These are phyloP conservation scores for Camellia granthamiana DNA, from an alignment of 148 eudicot species.

Conservation along the genomic window DNA sequence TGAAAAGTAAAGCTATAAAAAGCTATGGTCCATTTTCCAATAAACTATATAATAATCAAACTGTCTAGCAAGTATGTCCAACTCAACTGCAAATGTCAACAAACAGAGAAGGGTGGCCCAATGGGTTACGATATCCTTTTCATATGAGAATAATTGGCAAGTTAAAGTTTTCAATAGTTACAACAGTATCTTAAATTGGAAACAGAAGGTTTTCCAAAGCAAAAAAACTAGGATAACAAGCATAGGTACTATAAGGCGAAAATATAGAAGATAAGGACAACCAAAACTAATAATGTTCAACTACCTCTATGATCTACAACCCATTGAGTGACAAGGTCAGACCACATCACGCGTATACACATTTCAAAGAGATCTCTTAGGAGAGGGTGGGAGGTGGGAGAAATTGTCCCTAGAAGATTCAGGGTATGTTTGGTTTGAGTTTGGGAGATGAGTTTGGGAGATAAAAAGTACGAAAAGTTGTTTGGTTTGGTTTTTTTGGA, in stretches of 20 bases:
- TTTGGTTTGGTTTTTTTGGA: too few species aligned
- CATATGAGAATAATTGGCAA: not conserved
- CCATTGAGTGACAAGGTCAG: too few species aligned
- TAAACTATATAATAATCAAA: not conserved
- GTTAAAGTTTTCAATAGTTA: not conserved
- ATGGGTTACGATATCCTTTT: not conserved
- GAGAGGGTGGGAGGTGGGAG: not conserved
- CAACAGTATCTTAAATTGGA: not conserved
- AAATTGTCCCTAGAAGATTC: not conserved
- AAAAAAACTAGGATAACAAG: not conserved
- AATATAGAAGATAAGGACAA: not conserved
- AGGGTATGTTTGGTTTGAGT: too few species aligned
- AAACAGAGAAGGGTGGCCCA: not conserved
- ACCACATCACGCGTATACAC: not conserved
- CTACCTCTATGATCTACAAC: too few species aligned
- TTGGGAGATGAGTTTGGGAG: too few species aligned
- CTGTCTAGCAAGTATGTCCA: not conserved
- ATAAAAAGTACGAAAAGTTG: too few species aligned
- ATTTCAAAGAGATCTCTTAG: not conserved
- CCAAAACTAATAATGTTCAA: not conserved
- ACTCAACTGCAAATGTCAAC: not conserved
- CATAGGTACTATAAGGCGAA: not conserved
- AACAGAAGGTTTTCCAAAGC: not conserved
- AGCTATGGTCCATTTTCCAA: not conserved
- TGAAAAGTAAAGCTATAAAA: too few species aligned